These are phyloP conservation scores for Chalaropsis ovoidea DNA, from an alignment of 2,329 filamentous ascomycete species.

Conservation along the genomic window DNA sequence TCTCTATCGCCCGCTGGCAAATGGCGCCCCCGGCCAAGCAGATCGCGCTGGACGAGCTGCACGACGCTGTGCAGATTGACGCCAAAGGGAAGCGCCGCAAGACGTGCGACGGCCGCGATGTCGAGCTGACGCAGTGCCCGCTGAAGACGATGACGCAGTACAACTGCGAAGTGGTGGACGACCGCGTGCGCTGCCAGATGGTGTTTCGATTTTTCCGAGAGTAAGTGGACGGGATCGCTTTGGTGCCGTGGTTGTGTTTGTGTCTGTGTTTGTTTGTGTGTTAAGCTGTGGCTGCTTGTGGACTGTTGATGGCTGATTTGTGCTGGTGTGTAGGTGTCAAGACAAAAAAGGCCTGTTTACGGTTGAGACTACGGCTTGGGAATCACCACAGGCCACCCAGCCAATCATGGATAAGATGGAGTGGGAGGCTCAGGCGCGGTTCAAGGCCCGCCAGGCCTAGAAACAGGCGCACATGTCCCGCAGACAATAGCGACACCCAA, in stretches of 20 bases:
- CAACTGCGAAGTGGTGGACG: constrained; percentile 43
- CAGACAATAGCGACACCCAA: neutral
- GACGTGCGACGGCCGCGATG: constrained; percentile 27
- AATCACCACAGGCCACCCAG: constrained; percentile 32
- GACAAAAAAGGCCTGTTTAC: constrained; percentile 49
- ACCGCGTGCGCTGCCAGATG: constrained; percentile 46
- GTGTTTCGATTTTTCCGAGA: constrained; percentile 51
- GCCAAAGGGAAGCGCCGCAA: constrained; percentile 45
- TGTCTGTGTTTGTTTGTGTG: neutral
- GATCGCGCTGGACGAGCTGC: constrained; percentile 45
- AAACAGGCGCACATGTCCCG: neutral
- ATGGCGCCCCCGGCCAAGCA: constrained; percentile 51
- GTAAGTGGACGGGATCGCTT: constrained; percentile 36
- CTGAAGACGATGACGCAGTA: constrained; percentile 52
- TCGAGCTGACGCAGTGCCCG: constrained; percentile 47
- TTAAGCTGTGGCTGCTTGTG: neutral
- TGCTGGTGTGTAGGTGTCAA: constrained; percentile 40
- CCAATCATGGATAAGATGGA: constrained; percentile 24
- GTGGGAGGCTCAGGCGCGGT: constrained; percentile 20
- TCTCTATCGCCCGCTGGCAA: constrained; percentile 13
- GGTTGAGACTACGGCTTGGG: constrained; percentile 56
- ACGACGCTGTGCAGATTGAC: constrained; percentile 41
- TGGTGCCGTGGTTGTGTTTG: neutral
- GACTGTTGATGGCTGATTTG: neutral
- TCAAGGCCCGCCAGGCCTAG: constrained; percentile 15